Evolutionary conservation across 495 filamentous ascomycete species (phyloP).

Genomic region (Entonaema liquescens): DNA sequence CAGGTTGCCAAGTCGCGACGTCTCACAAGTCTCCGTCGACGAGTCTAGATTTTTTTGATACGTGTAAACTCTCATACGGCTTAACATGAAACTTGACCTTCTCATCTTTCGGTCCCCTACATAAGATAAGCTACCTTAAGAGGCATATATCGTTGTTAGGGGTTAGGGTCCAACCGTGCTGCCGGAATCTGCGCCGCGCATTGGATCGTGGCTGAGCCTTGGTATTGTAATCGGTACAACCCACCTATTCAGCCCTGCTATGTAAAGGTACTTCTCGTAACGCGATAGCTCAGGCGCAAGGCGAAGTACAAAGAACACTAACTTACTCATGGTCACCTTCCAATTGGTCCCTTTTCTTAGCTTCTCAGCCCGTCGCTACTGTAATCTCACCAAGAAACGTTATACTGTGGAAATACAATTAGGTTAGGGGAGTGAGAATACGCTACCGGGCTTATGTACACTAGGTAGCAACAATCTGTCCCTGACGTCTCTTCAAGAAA

Average conservation of each 20-base stretch:
- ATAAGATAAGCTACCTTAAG: no score
- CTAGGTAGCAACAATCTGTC: constrained; percentile 10
- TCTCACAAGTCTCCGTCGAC: no score
- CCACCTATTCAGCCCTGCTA: background rate
- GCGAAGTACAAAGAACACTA: background rate
- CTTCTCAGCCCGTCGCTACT: constrained; percentile 19
- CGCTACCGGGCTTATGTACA: no score
- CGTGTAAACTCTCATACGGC: background rate
- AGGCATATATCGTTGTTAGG: background rate
- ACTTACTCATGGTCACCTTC: constrained; percentile 19
- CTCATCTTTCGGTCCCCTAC: background rate
- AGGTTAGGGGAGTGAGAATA: background rate
- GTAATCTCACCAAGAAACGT: constrained; percentile 10
- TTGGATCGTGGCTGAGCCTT: constrained; percentile 28
- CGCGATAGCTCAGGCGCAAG: background rate
- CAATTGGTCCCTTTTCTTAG: constrained; percentile 24
- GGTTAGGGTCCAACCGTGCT: background rate
- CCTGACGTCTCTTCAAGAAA: constrained; percentile 8
- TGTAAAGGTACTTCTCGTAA: constrained; percentile 4
- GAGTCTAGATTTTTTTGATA: constrained; percentile 19
- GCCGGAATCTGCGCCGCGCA: constrained; percentile 10
- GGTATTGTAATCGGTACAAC: background rate
- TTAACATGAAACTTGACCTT: background rate
- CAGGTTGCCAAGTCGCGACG: constrained; percentile 8
- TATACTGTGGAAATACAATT: constrained; percentile 11